Evolutionary conservation across 202 grass and related monocot genomes (phyloP).

Genomic region (Zizania palustris): DNA sequence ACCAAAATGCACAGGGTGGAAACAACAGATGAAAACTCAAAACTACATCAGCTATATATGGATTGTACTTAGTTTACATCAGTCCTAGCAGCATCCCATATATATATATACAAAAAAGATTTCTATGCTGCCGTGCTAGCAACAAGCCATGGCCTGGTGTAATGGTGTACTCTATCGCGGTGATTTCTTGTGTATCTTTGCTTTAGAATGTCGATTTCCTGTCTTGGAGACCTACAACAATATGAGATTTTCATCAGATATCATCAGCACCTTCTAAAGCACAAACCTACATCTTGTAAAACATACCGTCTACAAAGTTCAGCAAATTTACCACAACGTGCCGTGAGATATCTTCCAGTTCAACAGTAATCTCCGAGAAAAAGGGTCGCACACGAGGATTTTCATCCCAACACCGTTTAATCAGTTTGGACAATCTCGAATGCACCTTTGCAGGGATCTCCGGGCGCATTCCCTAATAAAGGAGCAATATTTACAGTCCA

Average conservation of each 20-base stretch:
- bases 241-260: background rate
- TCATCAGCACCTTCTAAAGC: no score
- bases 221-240: slow-evolving; percentile 47
- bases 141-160: no score
- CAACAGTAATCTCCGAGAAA: slow-evolving; percentile 68
- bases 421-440: slow-evolving; percentile 58
- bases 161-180: slow-evolving; percentile 32
- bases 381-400: slow-evolving; percentile 57
- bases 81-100: no score
- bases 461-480: slow-evolving; percentile 69
- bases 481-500: slow-evolving; percentile 9
- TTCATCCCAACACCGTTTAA: slow-evolving; percentile 73
- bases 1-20: no score
- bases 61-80: no score
- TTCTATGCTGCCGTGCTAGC: slow-evolving; percentile 7
- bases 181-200: slow-evolving; percentile 62
- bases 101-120: background rate
- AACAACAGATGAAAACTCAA: no score
- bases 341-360: slow-evolving; percentile 70
- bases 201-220: slow-evolving; percentile 35
- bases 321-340: slow-evolving; percentile 54
- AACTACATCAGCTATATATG: no score
- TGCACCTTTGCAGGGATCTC: slow-evolving; percentile 56
- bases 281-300: no score
- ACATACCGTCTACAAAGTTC: background rate